Conservation (phyloP, 495 filamentous ascomycete species). For the Venustampulla echinocandica region DNA sequence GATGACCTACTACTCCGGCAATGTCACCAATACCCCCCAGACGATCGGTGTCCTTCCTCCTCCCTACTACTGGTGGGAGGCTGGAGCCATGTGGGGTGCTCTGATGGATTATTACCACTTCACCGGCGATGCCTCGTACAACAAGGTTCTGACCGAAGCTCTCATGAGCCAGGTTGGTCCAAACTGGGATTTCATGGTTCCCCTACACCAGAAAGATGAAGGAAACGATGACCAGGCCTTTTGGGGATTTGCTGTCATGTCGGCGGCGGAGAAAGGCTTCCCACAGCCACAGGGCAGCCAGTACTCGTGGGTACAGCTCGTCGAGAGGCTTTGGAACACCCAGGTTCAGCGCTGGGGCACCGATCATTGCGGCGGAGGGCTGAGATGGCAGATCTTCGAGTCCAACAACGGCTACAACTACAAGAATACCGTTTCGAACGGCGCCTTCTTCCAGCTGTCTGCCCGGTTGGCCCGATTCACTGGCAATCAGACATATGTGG, state of each 20-base stretch:
- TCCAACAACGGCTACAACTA: conserved; percentile 75
- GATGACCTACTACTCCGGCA: conserved; percentile 50
- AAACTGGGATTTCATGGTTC: conserved; percentile 65
- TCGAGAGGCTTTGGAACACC: conserved; percentile 70
- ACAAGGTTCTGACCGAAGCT: conserved; percentile 59
- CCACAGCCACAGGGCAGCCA: conserved; percentile 54
- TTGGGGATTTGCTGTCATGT: conserved; percentile 77
- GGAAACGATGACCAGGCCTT: conserved; percentile 87
- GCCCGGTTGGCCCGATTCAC: conserved; percentile 72
- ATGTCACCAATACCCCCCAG: conserved; percentile 59
- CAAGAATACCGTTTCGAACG: conserved; percentile 71
- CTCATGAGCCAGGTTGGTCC: conserved; percentile 64
- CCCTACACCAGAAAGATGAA: conserved; percentile 63
- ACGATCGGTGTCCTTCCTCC: conserved; percentile 61
- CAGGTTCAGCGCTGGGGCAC: conserved; percentile 64
- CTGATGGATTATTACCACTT: conserved; percentile 79
- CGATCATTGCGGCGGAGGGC: conserved; percentile 57
- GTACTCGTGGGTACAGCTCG: conserved; percentile 70
- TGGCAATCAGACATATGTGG: conserved; percentile 66
- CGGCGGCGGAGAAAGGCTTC: conserved; percentile 71
- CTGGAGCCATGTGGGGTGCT: conserved; percentile 70
- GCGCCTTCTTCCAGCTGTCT: conserved; percentile 75
- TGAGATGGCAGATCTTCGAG: conserved; percentile 79
- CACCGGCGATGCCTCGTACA: conserved; percentile 71
- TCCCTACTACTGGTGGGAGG: conserved; percentile 82